Percentiles rank a stretch among this genome's conserved stretches.
phyloP scores from a whole-genome alignment of 306 rosid genomes.

The Quercus robur region DNA sequence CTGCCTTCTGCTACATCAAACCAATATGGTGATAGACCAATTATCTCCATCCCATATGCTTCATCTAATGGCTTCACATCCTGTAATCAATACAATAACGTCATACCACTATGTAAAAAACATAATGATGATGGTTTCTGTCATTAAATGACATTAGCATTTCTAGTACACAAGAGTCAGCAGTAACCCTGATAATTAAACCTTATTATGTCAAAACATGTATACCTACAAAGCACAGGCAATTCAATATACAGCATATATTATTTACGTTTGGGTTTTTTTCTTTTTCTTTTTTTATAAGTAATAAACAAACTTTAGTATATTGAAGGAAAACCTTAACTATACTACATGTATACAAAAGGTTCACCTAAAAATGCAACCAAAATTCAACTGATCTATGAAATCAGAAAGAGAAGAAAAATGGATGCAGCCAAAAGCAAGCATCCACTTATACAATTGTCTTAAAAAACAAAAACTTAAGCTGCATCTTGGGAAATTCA shows the following conservation, averaged over 20 bases:
- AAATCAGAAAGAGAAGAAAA: too few species aligned
- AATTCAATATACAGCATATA: background rate
- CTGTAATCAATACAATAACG: conserved; percentile 38
- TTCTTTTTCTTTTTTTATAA: too few species aligned
- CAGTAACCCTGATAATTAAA: background rate
- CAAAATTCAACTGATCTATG: too few species aligned
- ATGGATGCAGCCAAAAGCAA: too few species aligned
- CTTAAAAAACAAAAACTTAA: too few species aligned
- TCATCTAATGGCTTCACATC: conserved; percentile 34
- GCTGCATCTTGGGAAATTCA: too few species aligned
- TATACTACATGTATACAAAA: too few species aligned
- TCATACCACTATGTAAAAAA: conserved; percentile 3
- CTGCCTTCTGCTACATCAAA: conserved; percentile 75
- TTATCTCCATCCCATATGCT: conserved; percentile 58
- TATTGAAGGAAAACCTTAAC: too few species aligned
- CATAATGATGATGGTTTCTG: background rate
- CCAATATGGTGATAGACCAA: conserved; percentile 89
- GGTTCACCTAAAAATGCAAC: too few species aligned
- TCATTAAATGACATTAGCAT: background rate
- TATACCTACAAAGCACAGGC: background rate
- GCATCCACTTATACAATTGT: too few species aligned
- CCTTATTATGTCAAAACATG: background rate
- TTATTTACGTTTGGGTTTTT: background rate
- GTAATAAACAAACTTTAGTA: too few species aligned
- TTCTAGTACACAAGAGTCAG: background rate